Evolutionary conservation across 768 basidiomycete species (phyloP), one percentile per base, ranked within the genome.

Genomic region (Amanita pallidorosea): DNA sequence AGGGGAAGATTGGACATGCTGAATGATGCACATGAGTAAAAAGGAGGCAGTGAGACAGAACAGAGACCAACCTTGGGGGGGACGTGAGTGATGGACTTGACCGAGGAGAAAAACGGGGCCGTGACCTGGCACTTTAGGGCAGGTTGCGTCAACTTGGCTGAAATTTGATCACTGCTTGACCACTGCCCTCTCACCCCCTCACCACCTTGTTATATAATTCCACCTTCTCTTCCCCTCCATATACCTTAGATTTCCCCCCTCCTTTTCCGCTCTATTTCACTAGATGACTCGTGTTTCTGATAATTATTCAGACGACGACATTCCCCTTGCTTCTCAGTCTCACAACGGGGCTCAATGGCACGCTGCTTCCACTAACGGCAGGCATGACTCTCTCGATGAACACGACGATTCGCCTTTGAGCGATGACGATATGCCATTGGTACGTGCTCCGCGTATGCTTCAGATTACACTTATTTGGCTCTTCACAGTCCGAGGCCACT

Each of bases 381-480:
- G 79, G 56, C 69, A 70, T 44, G 71, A 70, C 59, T 66, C 67
- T 54, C 63, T 66, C 59, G 53, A 52, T 52, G 68, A 69, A 22
- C 65, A 64, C 20, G 66, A 69, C 51, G 66, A 70, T 51, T 68
- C 60, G 46, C 69, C 73, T 22, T 76, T 82, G 75, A 85, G 82
- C 55, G 84, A 85, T 53, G 83, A 80, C 47, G 81, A 87, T 58
- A 65, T 80, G 65, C 85, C 85, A 41, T 70, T 87, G 63, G 88
- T 89, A 64, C 57, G 77, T 70, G 41, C 55, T 52, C 25, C 40
- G 53, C 35, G 33, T 45, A 47, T 25, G 42, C 25, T 46, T 29
- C 29, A 48, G 41, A 52, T 52, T 54, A 53, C 56, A 56, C 52
- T 58, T 48, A 53, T 60, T 54, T 56, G 53, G 55, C 59, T 22